Conservation (phyloP, 371 early-diverging fungal species). For the Haplosporangium sp. region DNA sequence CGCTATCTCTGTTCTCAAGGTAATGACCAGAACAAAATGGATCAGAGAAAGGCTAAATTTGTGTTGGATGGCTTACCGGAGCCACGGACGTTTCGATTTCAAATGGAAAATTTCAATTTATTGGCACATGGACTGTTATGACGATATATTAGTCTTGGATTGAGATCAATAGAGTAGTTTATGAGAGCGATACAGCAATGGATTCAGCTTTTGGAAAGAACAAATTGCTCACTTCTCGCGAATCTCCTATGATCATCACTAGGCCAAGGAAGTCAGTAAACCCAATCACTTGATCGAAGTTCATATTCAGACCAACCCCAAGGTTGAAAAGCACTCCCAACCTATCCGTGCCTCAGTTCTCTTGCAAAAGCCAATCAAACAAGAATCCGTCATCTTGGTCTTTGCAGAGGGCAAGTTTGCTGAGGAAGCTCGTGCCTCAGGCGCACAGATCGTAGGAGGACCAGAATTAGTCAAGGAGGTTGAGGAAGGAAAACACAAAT, state of each 20-base stretch:
- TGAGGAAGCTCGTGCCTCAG: conserved; percentile 83
- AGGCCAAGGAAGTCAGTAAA: conserved; percentile 79
- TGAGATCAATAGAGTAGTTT: background rate
- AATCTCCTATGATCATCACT: conserved; percentile 16
- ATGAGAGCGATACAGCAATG: background rate
- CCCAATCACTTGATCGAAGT: conserved; percentile 77
- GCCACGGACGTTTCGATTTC: too few relatives aligned
- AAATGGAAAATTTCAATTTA: too few relatives aligned
- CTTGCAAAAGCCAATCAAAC: conserved; percentile 74
- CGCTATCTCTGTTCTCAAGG: conserved; percentile 50
- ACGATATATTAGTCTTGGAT: too few relatives aligned
- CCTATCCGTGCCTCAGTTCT: conserved; percentile 80
- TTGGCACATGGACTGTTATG: too few relatives aligned
- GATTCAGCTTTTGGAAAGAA: background rate
- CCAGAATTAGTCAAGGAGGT: conserved; percentile 87
- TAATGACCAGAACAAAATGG: conserved; percentile 5
- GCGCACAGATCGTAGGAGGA: conserved; percentile 89
- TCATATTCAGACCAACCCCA: conserved; percentile 66
- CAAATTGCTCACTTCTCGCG: background rate
- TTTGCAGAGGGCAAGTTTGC: conserved; percentile 89
- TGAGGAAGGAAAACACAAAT: conserved; percentile 72
- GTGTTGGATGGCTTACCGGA: too few relatives aligned
- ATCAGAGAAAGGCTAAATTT: too few relatives aligned
- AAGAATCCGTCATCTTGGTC: conserved; percentile 75
- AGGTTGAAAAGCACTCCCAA: conserved; percentile 80